A percentile compares a stretch with the other conserved stretches of the same genome.
Evolutionary conservation across 495 filamentous ascomycete genomes (phyloP).

Genomic region (Aspergillus cavernicola): DNA sequence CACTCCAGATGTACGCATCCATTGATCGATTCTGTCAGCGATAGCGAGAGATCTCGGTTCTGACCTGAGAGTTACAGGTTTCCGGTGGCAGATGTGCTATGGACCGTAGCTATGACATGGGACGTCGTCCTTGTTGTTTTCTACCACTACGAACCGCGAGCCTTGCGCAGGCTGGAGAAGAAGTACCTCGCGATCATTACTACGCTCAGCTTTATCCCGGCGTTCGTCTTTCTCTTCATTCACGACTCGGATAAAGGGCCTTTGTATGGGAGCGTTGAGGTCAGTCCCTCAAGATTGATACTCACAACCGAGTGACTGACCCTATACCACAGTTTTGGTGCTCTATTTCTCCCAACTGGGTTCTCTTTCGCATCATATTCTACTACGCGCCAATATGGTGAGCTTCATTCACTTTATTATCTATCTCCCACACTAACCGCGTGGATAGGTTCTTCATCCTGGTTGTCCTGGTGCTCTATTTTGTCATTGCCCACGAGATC

Average conservation of each 20-base stretch:
- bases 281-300: constrained; percentile 17
- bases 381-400: constrained; percentile 48
- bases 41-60: background rate
- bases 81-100: constrained; percentile 45
- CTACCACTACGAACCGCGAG: constrained; percentile 35
- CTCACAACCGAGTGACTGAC: background rate
- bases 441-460: constrained; percentile 33
- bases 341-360: constrained; percentile 43
- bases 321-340: constrained; percentile 37
- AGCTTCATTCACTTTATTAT: background rate
- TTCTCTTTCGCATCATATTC: constrained; percentile 37
- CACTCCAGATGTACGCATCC: constrained; percentile 40
- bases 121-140: constrained; percentile 47
- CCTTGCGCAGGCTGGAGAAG: constrained; percentile 36
- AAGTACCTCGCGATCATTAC: constrained; percentile 38
- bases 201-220: constrained; percentile 37
- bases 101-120: constrained; percentile 46
- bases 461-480: constrained; percentile 37
- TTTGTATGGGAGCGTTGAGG: constrained; percentile 42
- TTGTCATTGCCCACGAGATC: constrained; percentile 39
- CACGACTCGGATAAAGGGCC: constrained; percentile 31
- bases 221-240: constrained; percentile 42
- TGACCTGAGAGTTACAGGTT: constrained; percentile 28
- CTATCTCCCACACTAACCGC: background rate
- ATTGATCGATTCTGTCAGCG: background rate